These are phyloP conservation scores for Cryptococcus sp. DNA, from an alignment of 1,284 basidiomycete species.

Conservation along the genomic window DNA sequence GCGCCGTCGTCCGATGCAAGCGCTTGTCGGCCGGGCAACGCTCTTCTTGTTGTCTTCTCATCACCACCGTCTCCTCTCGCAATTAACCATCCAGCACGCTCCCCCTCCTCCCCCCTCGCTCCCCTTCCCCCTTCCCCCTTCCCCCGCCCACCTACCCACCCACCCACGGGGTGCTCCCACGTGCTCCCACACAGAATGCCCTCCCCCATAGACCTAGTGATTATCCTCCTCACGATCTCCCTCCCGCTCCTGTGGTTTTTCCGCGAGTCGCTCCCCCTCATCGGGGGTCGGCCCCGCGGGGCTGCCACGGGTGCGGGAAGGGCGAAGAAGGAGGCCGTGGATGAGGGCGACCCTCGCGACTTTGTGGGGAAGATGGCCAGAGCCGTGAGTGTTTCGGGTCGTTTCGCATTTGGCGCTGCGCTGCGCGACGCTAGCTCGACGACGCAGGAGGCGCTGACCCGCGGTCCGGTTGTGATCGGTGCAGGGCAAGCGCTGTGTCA, in stretches of 20 bases:
- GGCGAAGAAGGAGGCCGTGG: slow-evolving; percentile 52
- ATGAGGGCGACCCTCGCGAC: slow-evolving; percentile 76
- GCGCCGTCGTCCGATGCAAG: not conserved
- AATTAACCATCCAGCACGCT: not conserved
- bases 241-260: slow-evolving; percentile 45
- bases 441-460: too few relatives aligned
- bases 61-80: too few relatives aligned
- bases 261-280: slow-evolving; percentile 46
- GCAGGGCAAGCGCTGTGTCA: slow-evolving; percentile 94
- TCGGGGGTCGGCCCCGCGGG: slow-evolving; percentile 30
- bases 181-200: slow-evolving; percentile 40
- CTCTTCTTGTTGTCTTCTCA: too few relatives aligned
- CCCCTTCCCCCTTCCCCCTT: not conserved
- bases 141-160: not conserved
- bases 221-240: slow-evolving; percentile 38
- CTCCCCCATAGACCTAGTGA: slow-evolving; percentile 39
- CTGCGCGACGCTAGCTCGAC: too few relatives aligned
- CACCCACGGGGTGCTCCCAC: not conserved
- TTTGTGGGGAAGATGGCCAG: slow-evolving; percentile 88
- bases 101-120: too few relatives aligned
- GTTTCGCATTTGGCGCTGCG: not conserved
- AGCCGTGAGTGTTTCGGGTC: slow-evolving; percentile 59
- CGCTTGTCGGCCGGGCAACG: too few relatives aligned
- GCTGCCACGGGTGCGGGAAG: slow-evolving; percentile 1
- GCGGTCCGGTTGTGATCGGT: too few relatives aligned